Evolutionary conservation across 768 basidiomycete species (phyloP).

Genomic region (Pleurotus pulmonarius): DNA sequence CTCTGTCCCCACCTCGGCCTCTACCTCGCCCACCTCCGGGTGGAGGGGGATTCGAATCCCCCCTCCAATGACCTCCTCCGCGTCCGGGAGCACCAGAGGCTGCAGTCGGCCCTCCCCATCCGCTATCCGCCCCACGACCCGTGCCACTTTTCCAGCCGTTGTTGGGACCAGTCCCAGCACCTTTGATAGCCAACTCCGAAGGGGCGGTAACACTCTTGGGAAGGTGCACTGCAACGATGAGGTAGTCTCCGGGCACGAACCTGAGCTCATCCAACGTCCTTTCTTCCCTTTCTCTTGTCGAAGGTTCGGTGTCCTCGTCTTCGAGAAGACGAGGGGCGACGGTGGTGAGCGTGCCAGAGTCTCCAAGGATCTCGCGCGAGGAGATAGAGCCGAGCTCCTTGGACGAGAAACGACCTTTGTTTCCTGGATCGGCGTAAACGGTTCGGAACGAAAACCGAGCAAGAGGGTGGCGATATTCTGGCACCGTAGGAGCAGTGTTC

Average conservation of each 20-base stretch:
- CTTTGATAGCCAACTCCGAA: conserved; percentile 52
- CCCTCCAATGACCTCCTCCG: conserved; percentile 74
- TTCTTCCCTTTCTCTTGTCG: conserved; percentile 55
- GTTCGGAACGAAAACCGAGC: conserved; percentile 80
- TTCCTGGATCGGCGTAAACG: conserved; percentile 70
- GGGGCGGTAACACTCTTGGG: conserved; percentile 61
- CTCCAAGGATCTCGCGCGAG: conserved; percentile 81
- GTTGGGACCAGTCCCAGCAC: conserved; percentile 29
- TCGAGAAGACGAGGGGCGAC: conserved; percentile 61
- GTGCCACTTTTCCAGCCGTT: conserved; percentile 28
- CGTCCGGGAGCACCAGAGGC: conserved; percentile 33
- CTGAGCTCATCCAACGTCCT: conserved; percentile 75
- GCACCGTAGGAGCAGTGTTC: conserved; percentile 59
- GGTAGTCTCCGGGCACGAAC: conserved; percentile 78
- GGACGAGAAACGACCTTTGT: conserved; percentile 66
- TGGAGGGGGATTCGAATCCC: conserved; percentile 51
- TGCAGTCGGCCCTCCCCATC: conserved; percentile 41
- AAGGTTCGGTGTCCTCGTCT: conserved; percentile 35
- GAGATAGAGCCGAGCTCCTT: conserved; percentile 83
- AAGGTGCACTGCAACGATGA: conserved; percentile 69
- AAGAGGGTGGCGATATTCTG: conserved; percentile 78
- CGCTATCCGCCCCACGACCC: conserved; percentile 38
- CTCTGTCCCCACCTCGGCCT: conserved; percentile 27
- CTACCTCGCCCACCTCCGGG: conserved; percentile 39
- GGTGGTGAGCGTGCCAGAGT: conserved; percentile 58